Evolutionary conservation across 2,329 filamentous ascomycete species (phyloP), one percentile per base, ranked within the genome.

Genomic region (Aureobasidium sp.): DNA sequence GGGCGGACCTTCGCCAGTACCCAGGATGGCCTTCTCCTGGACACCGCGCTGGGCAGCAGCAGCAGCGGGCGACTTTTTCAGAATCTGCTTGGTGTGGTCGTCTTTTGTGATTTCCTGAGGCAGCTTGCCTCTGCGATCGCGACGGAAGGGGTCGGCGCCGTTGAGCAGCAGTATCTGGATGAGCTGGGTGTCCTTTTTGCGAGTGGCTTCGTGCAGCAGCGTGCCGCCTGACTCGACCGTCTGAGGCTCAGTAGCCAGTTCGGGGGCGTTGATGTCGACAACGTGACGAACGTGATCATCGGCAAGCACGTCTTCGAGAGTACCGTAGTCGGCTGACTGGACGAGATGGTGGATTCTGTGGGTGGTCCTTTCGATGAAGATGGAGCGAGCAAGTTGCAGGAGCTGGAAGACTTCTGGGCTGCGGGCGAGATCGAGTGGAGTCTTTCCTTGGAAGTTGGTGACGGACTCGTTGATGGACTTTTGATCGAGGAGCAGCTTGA

Each of bases 91-190:
- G 17, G 91, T 96, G 64, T 85, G 84, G 70, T 99, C 94, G 73
- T 99, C 94, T 71, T 94, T 96, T 58, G 94, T 97, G 49, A 97
- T 88, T 74, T 97, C 93, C 72, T 99, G 94, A 2, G 94, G 91
- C 36, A 99, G 82, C 75, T 96, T 97, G 53, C 94, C 94, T 77
- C 91, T 96, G 69, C 91, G 89, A 75, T 99, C 94, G 64, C 94
- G 86, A 62, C 91, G 87, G 77, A 99, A 99, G 0, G 94, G 94
- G 74, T 99, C 94, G 12, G 93, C 94, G 12, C 94, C 94, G 71
- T 97, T 95, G 58, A 97, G 85, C 41, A 99, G 80, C 14, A 99
- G 81, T 20, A 96, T 83, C 72, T 97, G 90, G 63, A 96, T 96
- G 25, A 99, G 82, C 68, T 89, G 88, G 27, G 86, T 87, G 70